Evolutionary conservation across 441 rosid species (phyloP), one percentile per base, ranked within the genome.

Genomic region (Gossypium aridum): DNA sequence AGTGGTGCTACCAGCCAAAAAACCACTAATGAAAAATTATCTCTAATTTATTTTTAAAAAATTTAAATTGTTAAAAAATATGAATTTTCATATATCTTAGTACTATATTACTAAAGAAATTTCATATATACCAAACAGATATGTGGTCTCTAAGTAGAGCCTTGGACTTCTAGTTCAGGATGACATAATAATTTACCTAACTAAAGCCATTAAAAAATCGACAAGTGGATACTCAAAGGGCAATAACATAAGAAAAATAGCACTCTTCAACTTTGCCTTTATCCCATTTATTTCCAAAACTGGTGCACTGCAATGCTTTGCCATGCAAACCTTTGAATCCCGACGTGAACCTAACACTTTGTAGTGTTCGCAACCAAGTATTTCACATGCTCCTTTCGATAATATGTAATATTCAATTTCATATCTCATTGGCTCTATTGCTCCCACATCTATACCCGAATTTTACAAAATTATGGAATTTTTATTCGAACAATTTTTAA

Each of bases 281-380:
- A 22, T 83, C 63, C 43, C 55, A 47, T 74, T 72, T 55, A 63
- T 83, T 75, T 76, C 89, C 81, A 85, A 54, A 79, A 83, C 80
- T 69, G 85, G 84, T 83, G 82, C 86, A 84, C 39, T 34, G 39
- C 39, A 34, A 7, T 34, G 39, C 39, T 34, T 85, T 80, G 76
- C 86, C 88, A 82, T 82, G 85, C 87, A 82, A 82, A 81, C 66
- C 31, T 22, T 76, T 64, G 82, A 83, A 81, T 56, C 74, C 74
- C 80, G 87, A 87, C 96, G 84, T 79, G 76, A 79, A 82, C 97
- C 94, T 85, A 91, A 87, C 88, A 81, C 80, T 78, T 80, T 80
- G 72, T 67, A 77, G 16, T 71, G 68, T 20, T 55, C 17, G n/a
- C 71, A 73, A 64, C 83, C 68, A 79, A 80, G 63, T 71, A 75